phyloP scores from a whole-genome alignment of 225 moss, liverwort and hornwort genomes.

The Marchantia paleacea region DNA sequence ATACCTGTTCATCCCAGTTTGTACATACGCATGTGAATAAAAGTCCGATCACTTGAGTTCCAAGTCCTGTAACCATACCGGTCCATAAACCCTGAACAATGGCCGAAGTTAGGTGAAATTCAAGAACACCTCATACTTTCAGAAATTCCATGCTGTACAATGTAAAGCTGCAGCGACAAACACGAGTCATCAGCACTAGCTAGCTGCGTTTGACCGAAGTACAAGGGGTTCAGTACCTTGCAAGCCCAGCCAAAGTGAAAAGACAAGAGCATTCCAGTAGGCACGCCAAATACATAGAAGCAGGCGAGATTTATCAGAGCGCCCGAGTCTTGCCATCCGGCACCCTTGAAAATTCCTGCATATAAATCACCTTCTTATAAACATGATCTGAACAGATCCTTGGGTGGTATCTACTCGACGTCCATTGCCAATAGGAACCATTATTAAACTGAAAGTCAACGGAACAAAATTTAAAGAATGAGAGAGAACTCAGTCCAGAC shows the following conservation, averaged over 20 bases:
- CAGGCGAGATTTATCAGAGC: constrained; percentile 58
- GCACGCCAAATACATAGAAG: constrained; percentile 67
- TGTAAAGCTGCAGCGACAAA: neutral
- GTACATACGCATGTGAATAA: constrained; percentile 44
- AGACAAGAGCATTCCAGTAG: constrained; percentile 48
- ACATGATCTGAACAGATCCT: neutral
- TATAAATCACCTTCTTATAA: neutral
- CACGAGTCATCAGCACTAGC: neutral
- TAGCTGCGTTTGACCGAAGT: neutral
- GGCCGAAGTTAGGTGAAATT: too few relatives aligned
- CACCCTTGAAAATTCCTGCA: constrained; percentile 67
- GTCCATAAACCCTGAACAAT: constrained; percentile 57
- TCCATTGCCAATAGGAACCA: neutral
- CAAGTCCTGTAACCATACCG: constrained; percentile 64
- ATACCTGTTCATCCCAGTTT: constrained; percentile 68
- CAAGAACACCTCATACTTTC: neutral
- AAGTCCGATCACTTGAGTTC: constrained; percentile 57
- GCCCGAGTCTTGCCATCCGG: constrained; percentile 70
- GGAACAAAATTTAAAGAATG: too few relatives aligned
- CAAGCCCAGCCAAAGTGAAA: constrained; percentile 44
- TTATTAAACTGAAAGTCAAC: too few relatives aligned
- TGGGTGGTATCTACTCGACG: neutral
- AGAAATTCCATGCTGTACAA: neutral
- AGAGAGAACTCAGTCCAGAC: too few relatives aligned
- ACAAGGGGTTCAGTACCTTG: constrained; percentile 26